Percentiles rank a stretch among this genome's conserved stretches.
Conservation (phyloP, 2,329 filamentous ascomycete genomes). For the Seiridium unicorne region DNA sequence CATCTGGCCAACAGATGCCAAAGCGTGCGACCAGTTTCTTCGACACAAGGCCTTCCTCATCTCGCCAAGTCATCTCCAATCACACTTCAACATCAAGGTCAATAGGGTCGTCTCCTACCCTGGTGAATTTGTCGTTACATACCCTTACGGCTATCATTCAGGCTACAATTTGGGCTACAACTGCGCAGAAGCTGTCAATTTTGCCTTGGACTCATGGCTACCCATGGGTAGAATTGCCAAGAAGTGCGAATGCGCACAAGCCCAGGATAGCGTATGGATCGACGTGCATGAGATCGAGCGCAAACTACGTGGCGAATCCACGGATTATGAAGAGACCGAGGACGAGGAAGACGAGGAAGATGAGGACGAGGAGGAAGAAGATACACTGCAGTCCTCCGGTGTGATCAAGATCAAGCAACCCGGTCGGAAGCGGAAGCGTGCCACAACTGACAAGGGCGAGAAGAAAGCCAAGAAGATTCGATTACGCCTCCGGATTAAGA, state of each 20-base stretch:
- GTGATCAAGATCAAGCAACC: constrained; percentile 62
- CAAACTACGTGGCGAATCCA: constrained; percentile 85
- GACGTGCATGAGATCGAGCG: constrained; percentile 95
- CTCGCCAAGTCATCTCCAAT: constrained; percentile 81
- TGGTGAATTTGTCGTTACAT: constrained; percentile 97
- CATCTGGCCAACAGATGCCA: constrained; percentile 92
- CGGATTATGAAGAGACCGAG: constrained; percentile 78
- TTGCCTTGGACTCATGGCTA: constrained; percentile 92
- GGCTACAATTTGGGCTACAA: constrained; percentile 98
- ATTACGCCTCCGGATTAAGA: constrained; percentile 70
- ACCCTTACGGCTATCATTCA: constrained; percentile 97
- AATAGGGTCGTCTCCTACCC: constrained; percentile 95
- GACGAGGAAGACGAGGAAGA: constrained; percentile 69
- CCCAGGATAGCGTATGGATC: constrained; percentile 97
- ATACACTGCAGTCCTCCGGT: constrained; percentile 58
- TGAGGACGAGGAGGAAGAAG: constrained; percentile 59
- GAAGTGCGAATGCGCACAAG: constrained; percentile 92
- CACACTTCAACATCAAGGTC: constrained; percentile 91
- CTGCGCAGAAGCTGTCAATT: constrained; percentile 98
- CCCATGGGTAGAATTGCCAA: constrained; percentile 94
- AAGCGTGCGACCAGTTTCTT: constrained; percentile 93
- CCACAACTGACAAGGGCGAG: constrained; percentile 36
- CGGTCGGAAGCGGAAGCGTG: constrained; percentile 68
- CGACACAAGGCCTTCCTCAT: constrained; percentile 98
- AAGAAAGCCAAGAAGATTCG: constrained; percentile 75